A percentile compares a stretch with the other conserved stretches of the same genome.
Evolutionary conservation across 2,329 filamentous ascomycete genomes (phyloP).

Genomic region (Apiospora sp.): DNA sequence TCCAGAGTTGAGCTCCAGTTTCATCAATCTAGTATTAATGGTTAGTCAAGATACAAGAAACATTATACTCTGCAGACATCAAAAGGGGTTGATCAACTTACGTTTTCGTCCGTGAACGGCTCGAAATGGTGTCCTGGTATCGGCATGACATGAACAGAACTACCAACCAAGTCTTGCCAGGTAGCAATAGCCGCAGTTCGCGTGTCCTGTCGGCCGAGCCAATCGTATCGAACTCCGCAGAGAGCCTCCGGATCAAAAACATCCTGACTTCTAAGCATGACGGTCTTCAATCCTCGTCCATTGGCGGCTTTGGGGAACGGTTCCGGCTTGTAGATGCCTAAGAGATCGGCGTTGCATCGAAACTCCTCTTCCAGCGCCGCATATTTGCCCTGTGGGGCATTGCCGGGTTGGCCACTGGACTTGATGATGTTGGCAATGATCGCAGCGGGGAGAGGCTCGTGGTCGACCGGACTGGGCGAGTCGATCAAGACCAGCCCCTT

Average conservation of each 20-base stretch:
- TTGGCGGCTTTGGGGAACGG: not conserved
- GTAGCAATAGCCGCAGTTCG: conserved; percentile 11
- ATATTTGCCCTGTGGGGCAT: not conserved
- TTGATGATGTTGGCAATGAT: conserved; percentile 25
- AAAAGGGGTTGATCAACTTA: not conserved
- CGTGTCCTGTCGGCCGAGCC: conserved; percentile 27
- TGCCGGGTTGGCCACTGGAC: no score
- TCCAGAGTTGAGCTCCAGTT: conserved; percentile 25
- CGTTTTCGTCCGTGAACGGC: conserved; percentile 23
- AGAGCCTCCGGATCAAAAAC: conserved; percentile 32
- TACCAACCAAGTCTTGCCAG: conserved; percentile 23
- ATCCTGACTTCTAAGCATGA: conserved; percentile 27
- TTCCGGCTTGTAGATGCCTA: conserved; percentile 23
- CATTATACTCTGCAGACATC: no score
- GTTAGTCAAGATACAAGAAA: no score
- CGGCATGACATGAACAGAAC: conserved; percentile 16
- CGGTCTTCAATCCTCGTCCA: not conserved
- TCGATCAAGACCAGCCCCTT: conserved; percentile 53
- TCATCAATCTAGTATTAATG: conserved; percentile 22
- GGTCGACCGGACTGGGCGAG: conserved; percentile 52
- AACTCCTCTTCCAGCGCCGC: conserved; percentile 26
- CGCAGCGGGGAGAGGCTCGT: conserved; percentile 54
- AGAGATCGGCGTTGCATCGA: conserved; percentile 30
- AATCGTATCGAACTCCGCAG: conserved; percentile 36
- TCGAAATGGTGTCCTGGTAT: conserved; percentile 27